Evolutionary conservation across 768 basidiomycete genomes (phyloP), one percentile per base, ranked within the genome.

Genomic region (Boletus bicolor): DNA sequence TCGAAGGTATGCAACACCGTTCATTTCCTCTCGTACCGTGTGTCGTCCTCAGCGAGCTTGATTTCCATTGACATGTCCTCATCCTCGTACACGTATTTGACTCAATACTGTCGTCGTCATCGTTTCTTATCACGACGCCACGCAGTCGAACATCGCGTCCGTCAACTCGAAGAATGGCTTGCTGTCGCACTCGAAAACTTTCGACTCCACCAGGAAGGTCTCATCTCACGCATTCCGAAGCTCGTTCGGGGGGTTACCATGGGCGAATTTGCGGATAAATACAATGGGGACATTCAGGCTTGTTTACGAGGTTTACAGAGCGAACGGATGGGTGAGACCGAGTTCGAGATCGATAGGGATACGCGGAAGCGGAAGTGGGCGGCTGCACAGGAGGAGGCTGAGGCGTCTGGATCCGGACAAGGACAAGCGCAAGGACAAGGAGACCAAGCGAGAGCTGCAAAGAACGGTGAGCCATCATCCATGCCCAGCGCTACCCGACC

Each of bases 311-410:
- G 85, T 2, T 70, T 86, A 47, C 86, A 87, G 71, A 83, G 79
- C 64, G 86, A 87, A 56, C 76, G 78, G 53, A 73, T 89, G 54
- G 75, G 75, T 11, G 71, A 85, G 41, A 72, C 73, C n/a, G 73
- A 72, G 15, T 77, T 78, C 3, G 84, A 83, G 56, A 83, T 89
- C 50, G 86, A 89, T 59, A 79, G 81, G 60, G 82, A 77, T 51
- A 83, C 84, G 53, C 78, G 86, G 56, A 92, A 91, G 69, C 75
- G 90, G 60, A 91, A 91, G 68, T 89, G 87, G 87, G 80, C 84
- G 5, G 85, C 82, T 17, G 79, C 82, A 49, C 72, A 75, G 61
- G 85, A 86, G 64, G 81, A 84, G 46, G 75, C 71, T 10, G 79
- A 78, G 28, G 68, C 70, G 32, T 76, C 76, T 46, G 73, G 73